phyloP scores from a whole-genome alignment of 768 basidiomycete species.

The Lactarius tabidus region DNA sequence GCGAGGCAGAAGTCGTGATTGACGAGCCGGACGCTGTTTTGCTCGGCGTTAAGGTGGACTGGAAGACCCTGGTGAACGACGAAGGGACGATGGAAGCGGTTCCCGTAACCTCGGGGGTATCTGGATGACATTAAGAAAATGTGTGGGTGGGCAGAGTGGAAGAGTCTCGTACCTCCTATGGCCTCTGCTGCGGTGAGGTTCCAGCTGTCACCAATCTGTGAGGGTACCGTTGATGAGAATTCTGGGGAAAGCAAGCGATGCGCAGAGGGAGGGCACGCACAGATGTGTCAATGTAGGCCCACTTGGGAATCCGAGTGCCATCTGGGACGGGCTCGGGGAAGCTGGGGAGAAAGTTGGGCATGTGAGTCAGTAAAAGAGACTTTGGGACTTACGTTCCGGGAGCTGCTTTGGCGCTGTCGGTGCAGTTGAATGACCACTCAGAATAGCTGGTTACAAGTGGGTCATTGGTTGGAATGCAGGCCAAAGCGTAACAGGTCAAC shows the following conservation, averaged over 20 bases:
- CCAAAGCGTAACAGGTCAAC: background rate
- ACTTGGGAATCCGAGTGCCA: too few species aligned
- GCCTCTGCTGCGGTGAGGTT: background rate
- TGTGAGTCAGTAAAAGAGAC: conserved; percentile 33
- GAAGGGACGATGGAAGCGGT: too few species aligned
- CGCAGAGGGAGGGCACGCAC: too few species aligned
- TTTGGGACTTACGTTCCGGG: conserved; percentile 29
- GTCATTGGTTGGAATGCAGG: background rate
- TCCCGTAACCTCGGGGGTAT: background rate
- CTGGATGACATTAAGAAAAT: background rate
- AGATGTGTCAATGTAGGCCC: too few species aligned
- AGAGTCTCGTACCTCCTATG: background rate
- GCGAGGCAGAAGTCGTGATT: background rate
- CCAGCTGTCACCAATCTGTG: conserved; percentile 12
- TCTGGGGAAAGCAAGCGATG: too few species aligned
- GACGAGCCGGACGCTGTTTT: background rate
- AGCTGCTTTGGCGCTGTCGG: background rate
- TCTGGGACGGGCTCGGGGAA: too few species aligned
- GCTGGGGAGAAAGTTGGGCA: too few species aligned
- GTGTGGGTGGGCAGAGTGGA: too few species aligned
- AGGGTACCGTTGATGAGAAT: background rate
- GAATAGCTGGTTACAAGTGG: conserved; percentile 16
- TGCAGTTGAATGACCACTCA: conserved; percentile 19
- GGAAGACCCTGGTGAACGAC: too few species aligned
- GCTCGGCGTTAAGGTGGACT: background rate